Evolutionary conservation across 169 alveolate genomes (phyloP).

Genomic region (Cryptosporidium xiaoi): DNA sequence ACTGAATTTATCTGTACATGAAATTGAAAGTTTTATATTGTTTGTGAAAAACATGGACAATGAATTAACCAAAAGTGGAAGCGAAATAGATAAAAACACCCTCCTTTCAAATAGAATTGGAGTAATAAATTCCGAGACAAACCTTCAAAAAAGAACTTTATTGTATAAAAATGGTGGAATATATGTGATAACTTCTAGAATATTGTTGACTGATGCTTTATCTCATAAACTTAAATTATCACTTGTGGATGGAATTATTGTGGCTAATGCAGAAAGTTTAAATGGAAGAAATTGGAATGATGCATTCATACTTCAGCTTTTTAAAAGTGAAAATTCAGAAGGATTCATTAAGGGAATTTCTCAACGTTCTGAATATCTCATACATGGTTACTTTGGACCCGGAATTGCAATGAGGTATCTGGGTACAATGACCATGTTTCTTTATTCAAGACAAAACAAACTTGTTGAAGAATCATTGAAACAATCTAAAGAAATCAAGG

Average conservation of each 20-base stretch:
- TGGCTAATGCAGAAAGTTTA: conserved; percentile 75
- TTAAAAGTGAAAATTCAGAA: conserved; percentile 69
- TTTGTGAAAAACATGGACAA: conserved; percentile 25
- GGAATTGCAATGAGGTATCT: conserved; percentile 69
- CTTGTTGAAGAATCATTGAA: conserved; percentile 34
- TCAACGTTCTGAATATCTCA: conserved; percentile 74
- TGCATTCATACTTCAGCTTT: conserved; percentile 77
- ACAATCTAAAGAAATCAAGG: conserved; percentile 10
- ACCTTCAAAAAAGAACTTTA: conserved; percentile 4
- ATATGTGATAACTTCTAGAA: conserved; percentile 70
- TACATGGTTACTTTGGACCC: conserved; percentile 66
- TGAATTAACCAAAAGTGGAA: background rate
- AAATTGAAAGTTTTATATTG: conserved; percentile 1
- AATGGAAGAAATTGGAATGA: conserved; percentile 73
- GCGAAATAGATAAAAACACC: background rate
- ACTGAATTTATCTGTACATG: conserved; percentile 20
- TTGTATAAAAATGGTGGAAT: conserved; percentile 76
- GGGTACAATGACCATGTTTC: conserved; percentile 26
- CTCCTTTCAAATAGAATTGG: conserved; percentile 12
- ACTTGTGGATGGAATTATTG: conserved; percentile 70
- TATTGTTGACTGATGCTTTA: conserved; percentile 75
- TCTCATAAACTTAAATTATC: conserved; percentile 71
- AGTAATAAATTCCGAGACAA: conserved; percentile 25
- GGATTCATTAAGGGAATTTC: conserved; percentile 78
- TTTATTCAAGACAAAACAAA: conserved; percentile 30